A percentile compares a stretch with the other conserved stretches of the same genome.
Evolutionary conservation across 805 yeast genomes (phyloP).

Genomic region (Cyberlindnera saturnus): DNA sequence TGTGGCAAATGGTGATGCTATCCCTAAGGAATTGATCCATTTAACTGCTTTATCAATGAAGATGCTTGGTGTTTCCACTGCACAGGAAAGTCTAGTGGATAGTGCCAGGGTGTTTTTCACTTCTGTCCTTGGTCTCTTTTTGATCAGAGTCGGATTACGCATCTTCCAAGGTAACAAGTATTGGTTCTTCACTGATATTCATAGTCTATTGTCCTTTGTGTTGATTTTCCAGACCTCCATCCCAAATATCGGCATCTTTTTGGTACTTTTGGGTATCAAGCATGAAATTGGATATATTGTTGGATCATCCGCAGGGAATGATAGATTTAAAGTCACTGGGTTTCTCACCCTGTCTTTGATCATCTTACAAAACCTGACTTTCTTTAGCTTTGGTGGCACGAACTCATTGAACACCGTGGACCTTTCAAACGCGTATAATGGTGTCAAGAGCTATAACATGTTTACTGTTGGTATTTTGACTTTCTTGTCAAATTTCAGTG

Average conservation of each 20-base stretch:
- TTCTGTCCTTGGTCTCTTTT: constrained; percentile 27
- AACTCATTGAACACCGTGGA: constrained; percentile 91
- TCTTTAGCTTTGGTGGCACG: constrained; percentile 86
- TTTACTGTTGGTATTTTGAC: constrained; percentile 71
- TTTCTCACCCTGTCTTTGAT: constrained; percentile 25
- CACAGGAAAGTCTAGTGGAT: constrained; percentile 27
- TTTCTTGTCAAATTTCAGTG: constrained; percentile 77
- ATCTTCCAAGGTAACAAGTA: background rate
- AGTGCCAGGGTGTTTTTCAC: constrained; percentile 30
- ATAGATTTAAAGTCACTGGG: constrained; percentile 2
- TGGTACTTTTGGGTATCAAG: constrained; percentile 30
- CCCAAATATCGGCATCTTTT: constrained; percentile 43
- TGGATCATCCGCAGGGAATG: background rate
- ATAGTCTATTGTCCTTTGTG: constrained; percentile 32
- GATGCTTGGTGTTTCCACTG: constrained; percentile 24
- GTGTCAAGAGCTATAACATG: constrained; percentile 65
- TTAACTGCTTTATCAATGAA: constrained; percentile 26
- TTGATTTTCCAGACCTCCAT: constrained; percentile 45
- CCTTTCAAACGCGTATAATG: constrained; percentile 88
- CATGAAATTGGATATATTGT: constrained; percentile 5
- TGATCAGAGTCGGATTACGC: constrained; percentile 12
- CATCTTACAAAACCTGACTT: constrained; percentile 66
- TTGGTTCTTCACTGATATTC: constrained; percentile 30
- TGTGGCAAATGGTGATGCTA: constrained; percentile 44
- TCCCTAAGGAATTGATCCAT: constrained; percentile 35